phyloP scores from a whole-genome alignment of 805 yeast species.

The Lipomyces lipofer region DNA sequence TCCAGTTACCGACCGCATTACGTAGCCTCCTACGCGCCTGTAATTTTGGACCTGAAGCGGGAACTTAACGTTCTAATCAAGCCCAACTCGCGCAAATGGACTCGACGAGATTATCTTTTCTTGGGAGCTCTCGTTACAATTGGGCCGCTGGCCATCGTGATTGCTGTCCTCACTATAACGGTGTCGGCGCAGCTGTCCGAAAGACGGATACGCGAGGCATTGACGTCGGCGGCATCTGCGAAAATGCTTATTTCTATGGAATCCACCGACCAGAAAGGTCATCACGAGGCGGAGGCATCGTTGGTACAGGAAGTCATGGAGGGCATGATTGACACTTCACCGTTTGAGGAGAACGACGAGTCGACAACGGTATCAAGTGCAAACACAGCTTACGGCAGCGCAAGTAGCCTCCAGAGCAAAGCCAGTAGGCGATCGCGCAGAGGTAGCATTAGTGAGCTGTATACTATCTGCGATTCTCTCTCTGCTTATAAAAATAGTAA shows the following conservation, averaged over 20 bases:
- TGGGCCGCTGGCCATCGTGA: slow-evolving; percentile 21
- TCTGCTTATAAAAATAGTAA: not conserved
- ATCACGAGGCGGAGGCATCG: slow-evolving; percentile 15
- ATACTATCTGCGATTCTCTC: not conserved
- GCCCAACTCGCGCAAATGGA: slow-evolving; percentile 5
- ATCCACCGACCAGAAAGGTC: not conserved
- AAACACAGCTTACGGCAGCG: not conserved
- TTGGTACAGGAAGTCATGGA: slow-evolving; percentile 29
- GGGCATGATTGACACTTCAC: slow-evolving; percentile 15
- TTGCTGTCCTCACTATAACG: slow-evolving; percentile 11
- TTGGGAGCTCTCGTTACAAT: slow-evolving; percentile 17
- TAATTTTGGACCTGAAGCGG: slow-evolving; percentile 19
- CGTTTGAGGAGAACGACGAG: slow-evolving; percentile 1
- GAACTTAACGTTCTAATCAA: slow-evolving; percentile 4
- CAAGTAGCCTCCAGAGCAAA: not conserved
- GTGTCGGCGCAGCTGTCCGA: slow-evolving; percentile 22
- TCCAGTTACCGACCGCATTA: slow-evolving; percentile 13
- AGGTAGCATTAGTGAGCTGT: not conserved
- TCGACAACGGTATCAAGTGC: not conserved
- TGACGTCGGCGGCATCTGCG: not conserved
- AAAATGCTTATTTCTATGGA: not conserved
- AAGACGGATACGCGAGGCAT: slow-evolving; percentile 1
- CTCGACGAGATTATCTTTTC: slow-evolving; percentile 10
- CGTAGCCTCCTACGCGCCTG: slow-evolving; percentile 4
- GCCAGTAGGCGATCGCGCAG: not conserved